These are phyloP conservation scores for Maudiozyma turicensis DNA, from an alignment of 805 yeast genomes.

Conservation along the genomic window DNA sequence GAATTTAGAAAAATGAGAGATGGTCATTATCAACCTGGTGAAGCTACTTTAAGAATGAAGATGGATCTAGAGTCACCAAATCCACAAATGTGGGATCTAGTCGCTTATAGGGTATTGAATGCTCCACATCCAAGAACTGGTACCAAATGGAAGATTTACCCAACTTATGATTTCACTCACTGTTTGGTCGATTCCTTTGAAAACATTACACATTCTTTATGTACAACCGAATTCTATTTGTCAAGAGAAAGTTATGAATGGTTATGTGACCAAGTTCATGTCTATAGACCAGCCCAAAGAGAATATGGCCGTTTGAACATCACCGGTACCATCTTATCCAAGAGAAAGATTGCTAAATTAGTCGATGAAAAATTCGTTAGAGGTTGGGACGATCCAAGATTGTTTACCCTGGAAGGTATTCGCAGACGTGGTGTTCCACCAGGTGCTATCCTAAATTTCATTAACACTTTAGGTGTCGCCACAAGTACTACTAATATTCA, in stretches of 20 bases:
- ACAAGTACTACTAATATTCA: constrained; percentile 90
- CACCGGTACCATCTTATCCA: constrained; percentile 88
- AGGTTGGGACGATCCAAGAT: constrained; percentile 98
- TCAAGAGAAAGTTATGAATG: constrained; percentile 96
- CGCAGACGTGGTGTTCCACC: constrained; percentile 98
- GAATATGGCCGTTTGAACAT: constrained; percentile 95
- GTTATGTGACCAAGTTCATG: constrained; percentile 92
- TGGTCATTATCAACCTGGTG: constrained; percentile 81
- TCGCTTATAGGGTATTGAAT: constrained; percentile 89
- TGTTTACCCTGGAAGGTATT: constrained; percentile 88
- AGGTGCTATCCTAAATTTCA: constrained; percentile 87
- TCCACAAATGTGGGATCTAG: constrained; percentile 99
- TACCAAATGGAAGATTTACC: constrained; percentile 93
- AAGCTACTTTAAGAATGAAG: constrained; percentile 94
- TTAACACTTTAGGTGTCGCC: constrained; percentile 93
- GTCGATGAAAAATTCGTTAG: constrained; percentile 75
- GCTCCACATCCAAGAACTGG: constrained; percentile 96
- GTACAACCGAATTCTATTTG: constrained; percentile 90
- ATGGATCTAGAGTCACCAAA: constrained; percentile 83
- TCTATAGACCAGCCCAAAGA: constrained; percentile 96
- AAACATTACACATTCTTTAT: constrained; percentile 88
- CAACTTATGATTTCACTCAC: constrained; percentile 98
- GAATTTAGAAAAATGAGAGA: constrained; percentile 89
- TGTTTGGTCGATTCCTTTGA: constrained; percentile 97
- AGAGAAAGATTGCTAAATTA: constrained; percentile 89